These are phyloP conservation scores for Gossypium thurberi DNA, from an alignment of 345 rosid species.

Conservation along the genomic window DNA sequence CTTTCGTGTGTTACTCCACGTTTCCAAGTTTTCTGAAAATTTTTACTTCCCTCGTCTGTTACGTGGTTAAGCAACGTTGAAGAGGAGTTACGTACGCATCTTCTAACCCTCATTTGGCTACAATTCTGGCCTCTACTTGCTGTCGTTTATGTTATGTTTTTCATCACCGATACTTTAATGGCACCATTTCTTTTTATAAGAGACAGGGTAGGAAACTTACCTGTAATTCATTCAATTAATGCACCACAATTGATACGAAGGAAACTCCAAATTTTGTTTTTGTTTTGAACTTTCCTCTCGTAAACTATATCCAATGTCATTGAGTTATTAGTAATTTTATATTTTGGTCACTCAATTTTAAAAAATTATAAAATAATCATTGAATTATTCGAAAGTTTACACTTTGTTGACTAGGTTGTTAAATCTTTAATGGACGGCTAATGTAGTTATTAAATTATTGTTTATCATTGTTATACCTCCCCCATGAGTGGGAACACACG, in stretches of 20 bases:
- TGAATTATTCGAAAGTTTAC: too few species aligned
- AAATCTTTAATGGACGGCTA: too few species aligned
- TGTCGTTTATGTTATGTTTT: not conserved
- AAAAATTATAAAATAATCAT: too few species aligned
- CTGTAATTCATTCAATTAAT: not conserved
- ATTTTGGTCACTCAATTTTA: not conserved
- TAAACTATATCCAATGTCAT: too few species aligned
- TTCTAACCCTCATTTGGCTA: not conserved
- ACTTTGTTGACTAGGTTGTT: too few species aligned
- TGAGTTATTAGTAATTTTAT: too few species aligned
- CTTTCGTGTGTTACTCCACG: not conserved
- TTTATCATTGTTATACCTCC: too few species aligned
- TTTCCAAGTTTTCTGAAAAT: not conserved
- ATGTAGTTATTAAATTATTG: too few species aligned
- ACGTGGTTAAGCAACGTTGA: not conserved
- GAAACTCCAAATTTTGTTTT: not conserved
- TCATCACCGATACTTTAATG: not conserved
- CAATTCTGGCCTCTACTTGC: constrained; percentile 4
- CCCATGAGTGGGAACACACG: too few species aligned
- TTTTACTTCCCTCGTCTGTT: not conserved
- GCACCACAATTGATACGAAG: not conserved
- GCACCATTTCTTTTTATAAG: too few species aligned
- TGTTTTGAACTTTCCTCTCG: not conserved
- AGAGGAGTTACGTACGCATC: constrained; percentile 7
- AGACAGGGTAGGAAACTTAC: too few species aligned